These are phyloP conservation scores for Botrytis elliptica DNA, from an alignment of 2,329 filamentous ascomycete species.

Conservation along the genomic window DNA sequence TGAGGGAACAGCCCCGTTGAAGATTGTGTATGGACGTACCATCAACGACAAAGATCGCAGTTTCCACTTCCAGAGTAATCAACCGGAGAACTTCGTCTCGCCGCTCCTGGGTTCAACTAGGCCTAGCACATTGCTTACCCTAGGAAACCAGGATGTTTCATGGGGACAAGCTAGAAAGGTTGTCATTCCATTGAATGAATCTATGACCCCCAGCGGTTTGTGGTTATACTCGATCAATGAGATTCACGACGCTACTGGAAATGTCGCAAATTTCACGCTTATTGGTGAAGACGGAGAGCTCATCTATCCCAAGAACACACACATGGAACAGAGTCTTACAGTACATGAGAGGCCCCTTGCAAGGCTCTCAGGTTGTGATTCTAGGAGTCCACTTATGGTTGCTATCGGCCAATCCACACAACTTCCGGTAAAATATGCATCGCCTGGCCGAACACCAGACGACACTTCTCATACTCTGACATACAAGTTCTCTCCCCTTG, in stretches of 20 bases:
- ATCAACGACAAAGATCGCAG: conserved; percentile 81
- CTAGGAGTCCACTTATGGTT: conserved; percentile 77
- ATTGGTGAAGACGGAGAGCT: conserved; percentile 66
- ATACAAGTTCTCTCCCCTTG: conserved; percentile 79
- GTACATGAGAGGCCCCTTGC: conserved; percentile 84
- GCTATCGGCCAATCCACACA: conserved; percentile 68
- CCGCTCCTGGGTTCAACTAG: conserved; percentile 65
- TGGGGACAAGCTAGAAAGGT: conserved; percentile 80
- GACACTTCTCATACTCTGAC: conserved; percentile 70
- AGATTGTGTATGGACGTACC: conserved; percentile 86
- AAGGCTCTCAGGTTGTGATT: conserved; percentile 71
- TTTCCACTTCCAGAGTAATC: conserved; percentile 89
- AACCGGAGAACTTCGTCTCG: conserved; percentile 81
- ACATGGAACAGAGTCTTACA: conserved; percentile 72
- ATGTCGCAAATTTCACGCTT: conserved; percentile 72
- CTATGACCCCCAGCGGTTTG: conserved; percentile 71
- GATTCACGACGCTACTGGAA: conserved; percentile 87
- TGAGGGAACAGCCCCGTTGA: conserved; percentile 83
- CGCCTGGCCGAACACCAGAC: conserved; percentile 56
- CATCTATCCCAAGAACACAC: conserved; percentile 55
- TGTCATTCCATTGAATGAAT: conserved; percentile 84
- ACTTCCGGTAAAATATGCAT: conserved; percentile 70
- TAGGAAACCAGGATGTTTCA: conserved; percentile 64
- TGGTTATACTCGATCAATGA: conserved; percentile 93
- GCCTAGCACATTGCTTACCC: conserved; percentile 55